phyloP scores from a whole-genome alignment of 495 filamentous ascomycete genomes.

The Trichoderma virens region DNA sequence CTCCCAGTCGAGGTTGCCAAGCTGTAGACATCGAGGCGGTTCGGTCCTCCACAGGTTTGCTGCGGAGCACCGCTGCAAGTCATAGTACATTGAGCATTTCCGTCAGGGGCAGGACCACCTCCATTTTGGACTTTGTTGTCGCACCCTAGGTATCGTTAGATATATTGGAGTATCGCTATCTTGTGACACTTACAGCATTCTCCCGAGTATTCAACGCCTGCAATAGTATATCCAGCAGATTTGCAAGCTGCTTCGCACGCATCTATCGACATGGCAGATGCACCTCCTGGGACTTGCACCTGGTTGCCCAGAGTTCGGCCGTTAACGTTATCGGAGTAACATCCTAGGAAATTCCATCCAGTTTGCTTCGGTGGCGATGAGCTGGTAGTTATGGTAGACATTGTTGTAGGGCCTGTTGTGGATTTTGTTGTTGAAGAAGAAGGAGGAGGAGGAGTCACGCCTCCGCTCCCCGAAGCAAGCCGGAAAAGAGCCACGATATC shows the following conservation, averaged over 20 bases:
- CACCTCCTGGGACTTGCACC: slow-evolving; percentile 15
- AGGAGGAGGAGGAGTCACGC: slow-evolving; percentile 10
- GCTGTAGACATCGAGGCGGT: slow-evolving; percentile 15
- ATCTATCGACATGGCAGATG: slow-evolving; percentile 10
- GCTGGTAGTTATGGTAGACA: slow-evolving; percentile 8
- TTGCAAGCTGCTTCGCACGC: slow-evolving; percentile 8
- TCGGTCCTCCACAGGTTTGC: slow-evolving; percentile 18
- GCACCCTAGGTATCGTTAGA: slow-evolving; percentile 12
- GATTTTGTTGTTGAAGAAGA: not conserved
- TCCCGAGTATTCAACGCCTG: slow-evolving; percentile 8
- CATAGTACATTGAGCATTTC: slow-evolving; percentile 19
- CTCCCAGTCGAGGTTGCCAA: slow-evolving; percentile 10
- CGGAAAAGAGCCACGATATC: not conserved
- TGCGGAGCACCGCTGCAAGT: slow-evolving; percentile 18
- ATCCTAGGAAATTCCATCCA: slow-evolving; percentile 9
- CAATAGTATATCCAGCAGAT: slow-evolving; percentile 10
- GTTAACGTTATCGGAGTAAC: slow-evolving; percentile 14
- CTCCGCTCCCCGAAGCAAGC: not conserved
- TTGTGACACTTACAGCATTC: slow-evolving; percentile 12
- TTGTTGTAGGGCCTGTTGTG: too few species aligned
- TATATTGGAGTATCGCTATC: not conserved
- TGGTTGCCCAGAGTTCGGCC: slow-evolving; percentile 17
- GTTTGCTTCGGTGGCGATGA: slow-evolving; percentile 10
- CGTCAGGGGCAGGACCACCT: slow-evolving; percentile 10
- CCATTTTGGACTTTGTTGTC: slow-evolving; percentile 13